Evolutionary conservation across 768 basidiomycete genomes (phyloP), one percentile per base, ranked within the genome.

Genomic region (Saitozyma podzolica): DNA sequence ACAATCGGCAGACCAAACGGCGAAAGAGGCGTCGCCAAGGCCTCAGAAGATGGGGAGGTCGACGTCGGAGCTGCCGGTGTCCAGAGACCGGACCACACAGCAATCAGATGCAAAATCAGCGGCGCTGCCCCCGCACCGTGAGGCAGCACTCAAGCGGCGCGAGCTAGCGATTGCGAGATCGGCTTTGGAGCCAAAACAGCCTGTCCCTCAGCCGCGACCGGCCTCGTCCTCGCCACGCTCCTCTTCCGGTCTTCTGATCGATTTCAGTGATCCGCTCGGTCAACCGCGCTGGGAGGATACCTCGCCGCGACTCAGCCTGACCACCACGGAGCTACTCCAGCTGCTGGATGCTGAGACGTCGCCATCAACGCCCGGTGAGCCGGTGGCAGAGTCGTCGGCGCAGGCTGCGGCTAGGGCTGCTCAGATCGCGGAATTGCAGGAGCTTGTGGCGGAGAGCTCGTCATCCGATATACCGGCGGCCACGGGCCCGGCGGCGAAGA

Each of bases 71-170:
- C 29, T 29, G 29, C 29, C 29, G 29, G 29, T 29, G 29, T 29
- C 29, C 29, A 29, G 29, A 29, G 29, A 29, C 29, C 29, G 29
- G 5, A 29, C 29, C 29, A 2, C 29, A 29, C 29, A 2, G 29
- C 29, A 19, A 40, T 19, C 59, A 5, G 49, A 20, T 1, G 56
- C 52, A 47, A 13, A 41, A 1, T 9, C 39, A 16, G n/a, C 50
- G 17, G 62, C 20, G 5, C 50, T 75, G 16, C 73, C 65, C 1
- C 73, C 73, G 1, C 67, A 68, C 50, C 50, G 73, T 0, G 70
- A 75, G 60, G 74, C 74, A 9, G 74, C 74, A 0, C 40, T 75
- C 6, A 67, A 59, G 39, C 54, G 74, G 20, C 63, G 74, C 16
- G 68, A 75, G 20, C 58, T 68, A 6, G 54, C 57, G 0, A 41